These are phyloP conservation scores for Amanita exitialis DNA, from an alignment of 768 basidiomycete genomes.

Conservation along the genomic window DNA sequence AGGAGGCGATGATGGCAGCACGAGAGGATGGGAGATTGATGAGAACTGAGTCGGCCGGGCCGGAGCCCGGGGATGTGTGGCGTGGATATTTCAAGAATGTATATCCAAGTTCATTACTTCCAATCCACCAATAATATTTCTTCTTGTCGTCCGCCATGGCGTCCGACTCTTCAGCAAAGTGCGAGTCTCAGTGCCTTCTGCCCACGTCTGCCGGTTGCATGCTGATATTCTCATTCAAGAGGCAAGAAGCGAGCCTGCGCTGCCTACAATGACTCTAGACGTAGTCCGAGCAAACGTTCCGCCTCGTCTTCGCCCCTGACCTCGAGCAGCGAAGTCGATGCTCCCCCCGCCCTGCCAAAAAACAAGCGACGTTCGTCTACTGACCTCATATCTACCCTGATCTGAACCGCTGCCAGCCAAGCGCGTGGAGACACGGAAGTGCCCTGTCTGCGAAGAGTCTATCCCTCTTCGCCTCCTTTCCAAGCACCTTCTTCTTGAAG, in stretches of 20 bases:
- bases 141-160: not conserved
- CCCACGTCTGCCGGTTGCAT: not conserved
- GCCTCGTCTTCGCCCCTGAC: conserved; percentile 20
- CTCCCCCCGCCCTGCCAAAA: conserved; percentile 14
- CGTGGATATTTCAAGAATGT: not conserved
- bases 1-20: conserved; percentile 36
- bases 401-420: conserved; percentile 31
- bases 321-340: not conserved
- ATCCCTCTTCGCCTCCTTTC: conserved; percentile 68
- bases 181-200: conserved; percentile 9
- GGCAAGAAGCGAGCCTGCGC: conserved; percentile 39
- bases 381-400: not conserved
- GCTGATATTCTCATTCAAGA: conserved; percentile 16
- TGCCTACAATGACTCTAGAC: conserved; percentile 15
- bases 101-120: conserved; percentile 13
- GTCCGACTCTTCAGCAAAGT: conserved; percentile 18
- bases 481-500: conserved; percentile 55
- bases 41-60: not conserved
- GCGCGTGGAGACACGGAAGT: conserved; percentile 64
- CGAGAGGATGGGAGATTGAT: conserved; percentile 33
- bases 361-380: conserved; percentile 40
- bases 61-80: not conserved
- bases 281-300: conserved; percentile 2
- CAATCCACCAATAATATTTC: conserved; percentile 24
- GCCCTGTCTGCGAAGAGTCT: conserved; percentile 64